Conservation (phyloP, 2,329 filamentous ascomycete genomes). For the Raffaelea albimanens region DNA sequence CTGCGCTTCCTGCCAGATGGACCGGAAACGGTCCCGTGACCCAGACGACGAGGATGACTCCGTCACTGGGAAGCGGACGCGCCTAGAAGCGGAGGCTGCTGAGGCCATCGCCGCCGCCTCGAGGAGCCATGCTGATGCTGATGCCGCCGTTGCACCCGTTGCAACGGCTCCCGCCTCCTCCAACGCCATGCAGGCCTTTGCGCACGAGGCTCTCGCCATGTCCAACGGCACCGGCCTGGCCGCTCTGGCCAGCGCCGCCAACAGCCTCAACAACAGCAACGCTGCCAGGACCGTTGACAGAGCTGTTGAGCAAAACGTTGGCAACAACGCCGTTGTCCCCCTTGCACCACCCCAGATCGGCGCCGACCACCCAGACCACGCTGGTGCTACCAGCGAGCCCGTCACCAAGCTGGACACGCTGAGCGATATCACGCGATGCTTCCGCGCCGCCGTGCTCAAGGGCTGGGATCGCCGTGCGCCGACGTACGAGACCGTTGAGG, state of each 20-base stretch:
- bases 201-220: conserved; percentile 10
- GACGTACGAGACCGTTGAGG: conserved; percentile 9
- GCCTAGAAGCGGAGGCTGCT: conserved; percentile 1
- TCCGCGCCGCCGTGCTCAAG: conserved; percentile 8
- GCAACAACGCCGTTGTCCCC: too few relatives aligned
- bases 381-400: background rate
- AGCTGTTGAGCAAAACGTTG: too few relatives aligned
- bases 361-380: background rate
- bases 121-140: background rate
- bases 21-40: conserved; percentile 10
- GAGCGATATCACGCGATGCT: conserved; percentile 10
- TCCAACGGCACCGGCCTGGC: conserved; percentile 1
- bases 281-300: too few relatives aligned
- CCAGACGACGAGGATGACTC: conserved; percentile 6
- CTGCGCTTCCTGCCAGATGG: conserved; percentile 6
- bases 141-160: background rate
- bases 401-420: conserved; percentile 4
- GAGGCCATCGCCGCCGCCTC: background rate
- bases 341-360: background rate
- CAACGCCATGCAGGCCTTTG: conserved; percentile 9
- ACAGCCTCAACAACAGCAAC: background rate
- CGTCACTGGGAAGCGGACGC: conserved; percentile 9
- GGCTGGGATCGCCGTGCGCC: conserved; percentile 10
- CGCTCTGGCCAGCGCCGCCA: background rate
- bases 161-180: background rate